These are phyloP conservation scores for Ilex aquifolium DNA, from an alignment of 257 asterid species.

Conservation along the genomic window DNA sequence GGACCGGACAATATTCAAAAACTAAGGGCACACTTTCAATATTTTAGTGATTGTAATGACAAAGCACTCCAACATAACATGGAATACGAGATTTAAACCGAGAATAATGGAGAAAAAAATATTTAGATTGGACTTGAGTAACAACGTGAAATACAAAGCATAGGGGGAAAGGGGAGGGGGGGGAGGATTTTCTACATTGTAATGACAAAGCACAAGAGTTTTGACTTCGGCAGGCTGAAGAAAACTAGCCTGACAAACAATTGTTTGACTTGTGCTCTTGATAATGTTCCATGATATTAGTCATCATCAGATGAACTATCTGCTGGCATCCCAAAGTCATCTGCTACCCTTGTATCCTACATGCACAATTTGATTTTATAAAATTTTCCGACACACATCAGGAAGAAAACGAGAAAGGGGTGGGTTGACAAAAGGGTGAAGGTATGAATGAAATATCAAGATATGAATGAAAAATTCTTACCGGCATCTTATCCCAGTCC, in stretches of 20 bases:
- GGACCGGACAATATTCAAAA: no score
- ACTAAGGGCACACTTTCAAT: no score
- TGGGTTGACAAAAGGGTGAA: not conserved
- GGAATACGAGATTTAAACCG: no score
- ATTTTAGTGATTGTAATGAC: no score
- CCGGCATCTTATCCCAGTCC: conserved; percentile 92
- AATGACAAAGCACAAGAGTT: conserved; percentile 2
- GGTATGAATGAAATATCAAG: not conserved
- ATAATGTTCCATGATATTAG: conserved; percentile 5
- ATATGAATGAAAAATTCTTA: conserved; percentile 13
- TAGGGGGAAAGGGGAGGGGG: no score
- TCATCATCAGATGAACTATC: conserved; percentile 61
- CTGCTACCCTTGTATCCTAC: conserved; percentile 41
- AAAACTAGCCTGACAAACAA: conserved; percentile 4
- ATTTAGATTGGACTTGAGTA: no score
- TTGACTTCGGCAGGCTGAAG: not conserved
- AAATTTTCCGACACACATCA: not conserved
- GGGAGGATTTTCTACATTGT: not conserved
- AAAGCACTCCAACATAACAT: no score
- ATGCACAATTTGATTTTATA: conserved; percentile 2
- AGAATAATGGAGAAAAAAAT: no score
- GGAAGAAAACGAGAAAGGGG: not conserved
- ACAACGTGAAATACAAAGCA: no score
- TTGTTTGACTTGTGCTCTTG: not conserved
- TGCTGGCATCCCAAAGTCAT: conserved; percentile 40